phyloP scores from a whole-genome alignment of 2,329 filamentous ascomycete genomes.

The Sarocladium kiliense region DNA sequence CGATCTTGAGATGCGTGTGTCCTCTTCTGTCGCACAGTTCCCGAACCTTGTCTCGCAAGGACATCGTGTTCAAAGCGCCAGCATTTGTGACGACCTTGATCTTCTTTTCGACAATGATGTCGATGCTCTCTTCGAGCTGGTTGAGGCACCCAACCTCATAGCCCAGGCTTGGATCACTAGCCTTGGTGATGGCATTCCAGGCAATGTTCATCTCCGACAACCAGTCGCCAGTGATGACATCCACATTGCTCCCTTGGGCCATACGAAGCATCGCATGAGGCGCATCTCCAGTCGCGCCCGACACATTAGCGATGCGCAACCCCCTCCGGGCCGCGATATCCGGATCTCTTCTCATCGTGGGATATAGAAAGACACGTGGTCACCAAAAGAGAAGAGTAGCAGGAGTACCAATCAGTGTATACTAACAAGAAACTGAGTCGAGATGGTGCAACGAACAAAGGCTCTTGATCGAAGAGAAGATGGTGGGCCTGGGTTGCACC shows the following conservation, averaged over 20 bases:
- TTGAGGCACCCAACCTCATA: slow-evolving; percentile 32
- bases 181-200: slow-evolving; percentile 28
- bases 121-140: slow-evolving; percentile 37
- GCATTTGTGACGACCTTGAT: slow-evolving; percentile 35
- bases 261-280: slow-evolving; percentile 28
- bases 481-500: no score
- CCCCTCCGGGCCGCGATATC: background rate
- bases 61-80: slow-evolving; percentile 31
- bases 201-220: slow-evolving; percentile 47
- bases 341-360: background rate
- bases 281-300: slow-evolving; percentile 27
- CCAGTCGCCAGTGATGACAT: slow-evolving; percentile 35
- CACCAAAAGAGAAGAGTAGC: no score
- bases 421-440: no score
- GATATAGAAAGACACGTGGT: no score
- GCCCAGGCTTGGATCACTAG: slow-evolving; percentile 25
- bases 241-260: slow-evolving; percentile 23
- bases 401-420: no score
- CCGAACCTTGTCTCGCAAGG: slow-evolving; percentile 24
- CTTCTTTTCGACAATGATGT: slow-evolving; percentile 26
- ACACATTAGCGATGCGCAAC: slow-evolving; percentile 29
- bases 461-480: no score
- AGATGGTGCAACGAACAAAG: no score
- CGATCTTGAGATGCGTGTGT: slow-evolving; percentile 25
- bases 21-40: slow-evolving; percentile 24